Percentiles rank a stretch among this genome's conserved stretches.
Conservation (phyloP, 768 basidiomycete species). For the Psilocybe sp. region DNA sequence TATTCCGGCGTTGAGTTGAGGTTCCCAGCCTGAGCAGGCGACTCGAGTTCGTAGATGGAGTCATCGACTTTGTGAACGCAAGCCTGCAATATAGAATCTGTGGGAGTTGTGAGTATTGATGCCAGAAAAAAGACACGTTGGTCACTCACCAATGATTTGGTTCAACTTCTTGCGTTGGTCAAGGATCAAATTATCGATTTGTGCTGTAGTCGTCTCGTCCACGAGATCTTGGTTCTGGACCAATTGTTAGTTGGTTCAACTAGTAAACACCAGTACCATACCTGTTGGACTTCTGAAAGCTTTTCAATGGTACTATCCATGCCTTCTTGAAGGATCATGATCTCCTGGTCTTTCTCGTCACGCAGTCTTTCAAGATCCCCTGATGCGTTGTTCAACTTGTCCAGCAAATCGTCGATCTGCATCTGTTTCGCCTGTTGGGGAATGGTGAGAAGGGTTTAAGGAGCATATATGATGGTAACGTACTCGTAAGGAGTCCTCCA, state of each 20-base stretch:
- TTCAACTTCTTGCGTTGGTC: slow-evolving; percentile 98
- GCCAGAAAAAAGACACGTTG: background rate
- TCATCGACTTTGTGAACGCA: slow-evolving; percentile 98
- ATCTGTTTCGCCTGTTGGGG: slow-evolving; percentile 80
- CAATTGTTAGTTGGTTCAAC: slow-evolving; percentile 7
- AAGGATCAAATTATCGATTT: slow-evolving; percentile 94
- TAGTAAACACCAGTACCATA: slow-evolving; percentile 25
- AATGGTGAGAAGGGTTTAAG: slow-evolving; percentile 6
- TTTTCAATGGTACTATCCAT: slow-evolving; percentile 91
- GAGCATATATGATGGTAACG: slow-evolving; percentile 18
- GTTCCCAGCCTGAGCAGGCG: slow-evolving; percentile 91
- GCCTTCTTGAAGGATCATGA: slow-evolving; percentile 91
- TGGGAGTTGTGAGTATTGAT: slow-evolving; percentile 12
- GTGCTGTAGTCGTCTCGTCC: slow-evolving; percentile 91
- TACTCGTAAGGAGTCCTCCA: slow-evolving; percentile 94
- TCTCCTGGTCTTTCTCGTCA: slow-evolving; percentile 97
- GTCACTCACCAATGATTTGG: slow-evolving; percentile 78
- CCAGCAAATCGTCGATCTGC: slow-evolving; percentile 90
- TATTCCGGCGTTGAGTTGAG: slow-evolving; percentile 98
- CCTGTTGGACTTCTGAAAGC: slow-evolving; percentile 84
- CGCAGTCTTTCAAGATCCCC: slow-evolving; percentile 77
- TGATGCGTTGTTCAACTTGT: slow-evolving; percentile 71
- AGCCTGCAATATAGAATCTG: slow-evolving; percentile 94
- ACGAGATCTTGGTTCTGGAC: slow-evolving; percentile 77
- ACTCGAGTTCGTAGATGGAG: slow-evolving; percentile 95